Conservation (phyloP, 2,329 filamentous ascomycete species). For the Elsinoe perseae region DNA sequence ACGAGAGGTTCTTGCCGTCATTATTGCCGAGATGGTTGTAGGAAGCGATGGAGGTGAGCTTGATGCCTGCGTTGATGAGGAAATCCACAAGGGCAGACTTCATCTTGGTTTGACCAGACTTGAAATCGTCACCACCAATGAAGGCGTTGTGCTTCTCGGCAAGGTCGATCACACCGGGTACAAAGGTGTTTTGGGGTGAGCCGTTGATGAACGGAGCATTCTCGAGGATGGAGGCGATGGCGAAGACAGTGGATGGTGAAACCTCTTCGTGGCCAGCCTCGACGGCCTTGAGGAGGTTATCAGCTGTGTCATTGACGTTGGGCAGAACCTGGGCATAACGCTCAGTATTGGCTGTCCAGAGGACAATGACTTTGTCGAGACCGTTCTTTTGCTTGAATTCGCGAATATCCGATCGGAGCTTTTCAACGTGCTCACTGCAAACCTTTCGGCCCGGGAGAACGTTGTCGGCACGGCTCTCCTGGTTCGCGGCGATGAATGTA, state of each 20-base stretch:
- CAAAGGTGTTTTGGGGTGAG: slow-evolving; percentile 97
- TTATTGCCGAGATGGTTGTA: slow-evolving; percentile 99
- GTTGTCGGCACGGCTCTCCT: slow-evolving; percentile 94
- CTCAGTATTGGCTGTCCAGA: slow-evolving; percentile 99
- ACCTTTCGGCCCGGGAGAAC: slow-evolving; percentile 76
- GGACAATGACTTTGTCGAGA: slow-evolving; percentile 91
- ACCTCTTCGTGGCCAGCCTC: slow-evolving; percentile 80
- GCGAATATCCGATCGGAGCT: slow-evolving; percentile 87
- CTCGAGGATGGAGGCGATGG: slow-evolving; percentile 88
- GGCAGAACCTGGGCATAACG: slow-evolving; percentile 81
- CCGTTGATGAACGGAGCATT: slow-evolving; percentile 94
- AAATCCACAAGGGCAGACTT: slow-evolving; percentile 98
- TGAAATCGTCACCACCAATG: slow-evolving; percentile 98
- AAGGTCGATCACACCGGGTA: slow-evolving; percentile 82
- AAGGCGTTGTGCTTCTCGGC: slow-evolving; percentile 81
- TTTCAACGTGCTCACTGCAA: slow-evolving; percentile 78
- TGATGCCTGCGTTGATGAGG: slow-evolving; percentile 96
- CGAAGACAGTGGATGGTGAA: slow-evolving; percentile 92
- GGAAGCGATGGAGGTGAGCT: slow-evolving; percentile 94
- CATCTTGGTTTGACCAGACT: slow-evolving; percentile 99
- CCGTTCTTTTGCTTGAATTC: slow-evolving; percentile 80
- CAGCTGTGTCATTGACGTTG: slow-evolving; percentile 92
- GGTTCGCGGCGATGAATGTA: slow-evolving; percentile 98
- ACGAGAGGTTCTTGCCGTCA: slow-evolving; percentile 96
- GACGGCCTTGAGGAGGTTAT: slow-evolving; percentile 84